Evolutionary conservation across 2,329 filamentous ascomycete species (phyloP).

Genomic region (Fusarium temperatum): DNA sequence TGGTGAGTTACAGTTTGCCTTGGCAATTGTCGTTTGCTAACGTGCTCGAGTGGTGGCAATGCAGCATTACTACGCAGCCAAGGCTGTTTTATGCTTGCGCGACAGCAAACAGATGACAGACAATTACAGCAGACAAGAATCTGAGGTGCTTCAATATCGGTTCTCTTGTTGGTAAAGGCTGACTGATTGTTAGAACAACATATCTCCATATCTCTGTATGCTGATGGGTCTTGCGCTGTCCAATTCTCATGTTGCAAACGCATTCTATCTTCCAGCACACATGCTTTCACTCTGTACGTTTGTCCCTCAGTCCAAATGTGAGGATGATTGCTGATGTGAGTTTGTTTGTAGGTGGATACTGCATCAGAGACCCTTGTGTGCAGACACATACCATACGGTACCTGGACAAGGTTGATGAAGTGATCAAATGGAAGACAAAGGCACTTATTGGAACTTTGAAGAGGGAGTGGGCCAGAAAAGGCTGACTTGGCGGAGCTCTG

Average conservation of each 20-base stretch:
- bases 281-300: slow-evolving; percentile 1
- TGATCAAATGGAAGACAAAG: slow-evolving; percentile 5
- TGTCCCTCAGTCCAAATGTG: fast-evolving
- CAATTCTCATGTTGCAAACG: background rate
- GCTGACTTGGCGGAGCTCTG: background rate
- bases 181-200: background rate
- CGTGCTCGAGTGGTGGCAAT: background rate
- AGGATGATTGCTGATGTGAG: background rate
- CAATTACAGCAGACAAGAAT: background rate
- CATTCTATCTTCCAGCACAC: slow-evolving; percentile 1
- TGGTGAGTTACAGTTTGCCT: background rate
- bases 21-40: fast-evolving
- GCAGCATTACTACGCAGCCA: slow-evolving; percentile 9
- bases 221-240: background rate
- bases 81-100: background rate
- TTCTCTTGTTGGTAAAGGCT: background rate
- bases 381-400: background rate
- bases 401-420: background rate
- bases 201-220: background rate
- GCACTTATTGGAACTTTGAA: background rate
- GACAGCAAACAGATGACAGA: no score
- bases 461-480: background rate
- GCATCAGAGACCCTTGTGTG: background rate
- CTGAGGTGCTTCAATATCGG: background rate
- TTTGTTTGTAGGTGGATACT: background rate